phyloP scores from a whole-genome alignment of 2,329 filamentous ascomycete genomes.

The Aspergillus fructus region DNA sequence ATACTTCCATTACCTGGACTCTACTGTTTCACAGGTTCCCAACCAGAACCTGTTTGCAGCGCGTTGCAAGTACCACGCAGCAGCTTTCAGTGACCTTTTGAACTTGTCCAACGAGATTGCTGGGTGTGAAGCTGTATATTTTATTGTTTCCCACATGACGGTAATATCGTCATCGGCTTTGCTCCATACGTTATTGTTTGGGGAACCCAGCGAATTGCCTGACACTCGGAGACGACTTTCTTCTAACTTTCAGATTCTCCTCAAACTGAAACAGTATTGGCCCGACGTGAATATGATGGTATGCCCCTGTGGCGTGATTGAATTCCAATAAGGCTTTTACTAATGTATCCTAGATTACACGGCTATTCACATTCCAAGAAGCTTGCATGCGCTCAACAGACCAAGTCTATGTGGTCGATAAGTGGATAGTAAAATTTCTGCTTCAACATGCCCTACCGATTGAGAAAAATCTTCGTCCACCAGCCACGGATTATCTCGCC shows the following conservation, averaged over 20 bases:
- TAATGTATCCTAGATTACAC: constrained; percentile 9
- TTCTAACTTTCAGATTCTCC: background rate
- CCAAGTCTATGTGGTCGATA: constrained; percentile 19
- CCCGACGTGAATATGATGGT: background rate
- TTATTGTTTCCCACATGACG: constrained; percentile 1
- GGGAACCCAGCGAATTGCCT: background rate
- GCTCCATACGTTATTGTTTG: background rate
- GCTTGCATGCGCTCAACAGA: constrained; percentile 20
- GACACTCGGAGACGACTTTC: background rate
- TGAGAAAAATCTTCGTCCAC: constrained; percentile 10
- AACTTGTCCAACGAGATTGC: background rate
- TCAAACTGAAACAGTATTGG: constrained; percentile 1
- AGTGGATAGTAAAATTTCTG: constrained; percentile 23
- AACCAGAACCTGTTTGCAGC: background rate
- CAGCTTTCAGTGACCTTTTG: background rate
- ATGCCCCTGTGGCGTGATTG: background rate
- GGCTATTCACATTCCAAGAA: constrained; percentile 20
- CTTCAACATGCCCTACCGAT: constrained; percentile 22
- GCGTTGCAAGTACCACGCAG: background rate
- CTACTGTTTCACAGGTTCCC: background rate
- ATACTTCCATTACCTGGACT: background rate
- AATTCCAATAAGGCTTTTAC: background rate
- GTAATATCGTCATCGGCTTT: background rate
- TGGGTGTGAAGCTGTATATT: background rate
- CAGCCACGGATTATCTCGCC: constrained; percentile 10